Base-by-base conservation (phyloP, 495 filamentous ascomycete genomes). In the Sordaria brevicollis region DNA sequence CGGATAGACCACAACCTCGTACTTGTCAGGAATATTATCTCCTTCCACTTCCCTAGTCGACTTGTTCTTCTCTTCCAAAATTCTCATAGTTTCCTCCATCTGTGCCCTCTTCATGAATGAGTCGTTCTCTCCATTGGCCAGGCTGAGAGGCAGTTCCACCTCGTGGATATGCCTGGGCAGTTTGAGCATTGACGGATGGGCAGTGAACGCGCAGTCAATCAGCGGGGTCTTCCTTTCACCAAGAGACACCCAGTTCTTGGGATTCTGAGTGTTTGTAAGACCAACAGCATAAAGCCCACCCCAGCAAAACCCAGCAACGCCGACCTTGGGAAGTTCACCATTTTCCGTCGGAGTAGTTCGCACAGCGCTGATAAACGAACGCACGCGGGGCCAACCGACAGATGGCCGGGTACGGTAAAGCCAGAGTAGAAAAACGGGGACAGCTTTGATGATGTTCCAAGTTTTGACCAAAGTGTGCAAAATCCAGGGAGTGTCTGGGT, bases 271-370 rank as follows among this genome's bases (percentile, higher is more conserved):
- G 36, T 81, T 76, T 4, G 81, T 79, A 6, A 88, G 78, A 19
- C 78, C 70, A 5, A 85, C 70, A 0, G 81, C 74, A 70, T 86
- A 81, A 68, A 83, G 83, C 3, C 87, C 88, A 37, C 88, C 88
- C 87, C 86, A 89, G 75, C 87, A 89, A 73, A 86, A 89, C 0
- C 88, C 88, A 0, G 86, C 83, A 1, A 79, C 80, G 35, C 83
- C 84, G 62, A 89, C 66, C 62, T 72, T 74, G 67, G 49, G 3
- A 31, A 68, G 38, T 13, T 10, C 31, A 19, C 69, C 68, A 2
- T 17, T 13, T 2, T 65, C 71, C 31, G 72, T 5, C 72, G 68
- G 74, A 74, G 66, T 71, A 69, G 39, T 71, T 69, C 86, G 83
- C 1, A 88, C 67, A 2, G 78, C 70, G 68, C 75, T 67, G 73